Conservation (phyloP, 2,329 filamentous ascomycete species). For the Pseudonectria foliicola region DNA sequence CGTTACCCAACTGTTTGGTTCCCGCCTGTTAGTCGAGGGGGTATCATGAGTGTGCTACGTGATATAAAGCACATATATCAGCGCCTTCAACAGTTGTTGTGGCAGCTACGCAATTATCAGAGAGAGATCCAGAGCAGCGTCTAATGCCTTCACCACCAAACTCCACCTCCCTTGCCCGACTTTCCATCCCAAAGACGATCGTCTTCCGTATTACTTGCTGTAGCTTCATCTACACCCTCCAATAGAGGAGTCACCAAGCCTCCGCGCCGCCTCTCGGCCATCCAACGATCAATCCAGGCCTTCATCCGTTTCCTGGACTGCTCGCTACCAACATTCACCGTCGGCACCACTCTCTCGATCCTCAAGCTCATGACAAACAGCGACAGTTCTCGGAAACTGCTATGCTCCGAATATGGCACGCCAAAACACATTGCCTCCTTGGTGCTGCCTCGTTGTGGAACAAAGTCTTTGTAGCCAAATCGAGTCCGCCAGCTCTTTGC, state of each 20-base stretch:
- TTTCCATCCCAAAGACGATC: constrained; percentile 33
- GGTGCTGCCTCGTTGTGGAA: constrained; percentile 77
- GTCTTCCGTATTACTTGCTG: constrained; percentile 9
- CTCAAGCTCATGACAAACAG: constrained; percentile 85
- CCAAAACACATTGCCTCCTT: constrained; percentile 80
- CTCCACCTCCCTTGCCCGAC: constrained; percentile 29
- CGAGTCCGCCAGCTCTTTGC: constrained; percentile 65
- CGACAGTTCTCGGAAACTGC: constrained; percentile 86
- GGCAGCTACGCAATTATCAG: neutral
- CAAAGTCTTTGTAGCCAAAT: constrained; percentile 65
- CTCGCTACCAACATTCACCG: constrained; percentile 72
- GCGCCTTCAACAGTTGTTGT: too few species aligned
- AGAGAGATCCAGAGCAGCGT: neutral
- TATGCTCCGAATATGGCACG: constrained; percentile 94
- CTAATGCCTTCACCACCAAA: constrained; percentile 29
- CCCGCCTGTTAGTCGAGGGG: constrained; percentile 1
- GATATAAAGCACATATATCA: neutral
- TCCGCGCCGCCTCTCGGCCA: constrained; percentile 48
- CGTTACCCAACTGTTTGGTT: constrained; percentile 7
- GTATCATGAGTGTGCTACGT: neutral
- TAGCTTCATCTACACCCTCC: constrained; percentile 30
- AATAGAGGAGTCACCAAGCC: constrained; percentile 42
- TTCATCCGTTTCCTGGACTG: constrained; percentile 53
- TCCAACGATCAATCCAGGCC: constrained; percentile 57
- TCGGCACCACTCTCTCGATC: constrained; percentile 87